Evolutionary conservation across 1,284 basidiomycete genomes (phyloP), one percentile per base, ranked within the genome.

Genomic region (Cutaneotrichosporon curvatum): DNA sequence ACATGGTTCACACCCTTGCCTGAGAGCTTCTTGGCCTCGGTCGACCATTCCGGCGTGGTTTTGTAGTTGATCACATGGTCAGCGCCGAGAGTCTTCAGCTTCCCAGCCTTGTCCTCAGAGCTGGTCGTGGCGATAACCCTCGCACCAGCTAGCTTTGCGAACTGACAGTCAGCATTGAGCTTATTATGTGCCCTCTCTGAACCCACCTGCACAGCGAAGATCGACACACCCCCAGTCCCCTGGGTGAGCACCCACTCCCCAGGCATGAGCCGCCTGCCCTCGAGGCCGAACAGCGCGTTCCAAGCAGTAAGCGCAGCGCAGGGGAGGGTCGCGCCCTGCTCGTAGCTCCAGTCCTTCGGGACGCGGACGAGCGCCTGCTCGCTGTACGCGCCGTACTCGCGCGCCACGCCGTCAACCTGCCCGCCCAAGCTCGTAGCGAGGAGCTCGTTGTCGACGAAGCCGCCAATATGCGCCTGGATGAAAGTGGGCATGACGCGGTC

Each of bases 1-100:
- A 81, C 62, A 56, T 79, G 77, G 48, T 82, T 78, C 4, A 79
- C 80, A 12, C 81, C 81, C 11, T 60, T 59, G 33, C 33, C 64
- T 6, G 51, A 41, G 10, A 66, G 51, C 18, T 55, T 48, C 40
- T 58, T 45, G 1, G 64, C 71, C 9, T 62, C 59, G 43, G 60
- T 51, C 45, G 63, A 65, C 71, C 71, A 73, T 28, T 70, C 60
- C 2, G 59, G 52, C 48, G 55, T 57, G 5, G 50, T 44, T 22
- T 42, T 50, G 53, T 65, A 65, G 22, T 50, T 49, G 22, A 60
- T 45, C 31, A 59, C 68, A 45, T 50, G 63, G 42, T 51, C 62
- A 43, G 47, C 68, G 43, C 8, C 80, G 10, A 65, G 57, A 6
- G 43, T 16, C 20, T 48, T 43, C 2, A 65, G 62, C 22, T 53